Conservation (phyloP, 2,329 filamentous ascomycete genomes). For the Bipolaris victoriae region DNA sequence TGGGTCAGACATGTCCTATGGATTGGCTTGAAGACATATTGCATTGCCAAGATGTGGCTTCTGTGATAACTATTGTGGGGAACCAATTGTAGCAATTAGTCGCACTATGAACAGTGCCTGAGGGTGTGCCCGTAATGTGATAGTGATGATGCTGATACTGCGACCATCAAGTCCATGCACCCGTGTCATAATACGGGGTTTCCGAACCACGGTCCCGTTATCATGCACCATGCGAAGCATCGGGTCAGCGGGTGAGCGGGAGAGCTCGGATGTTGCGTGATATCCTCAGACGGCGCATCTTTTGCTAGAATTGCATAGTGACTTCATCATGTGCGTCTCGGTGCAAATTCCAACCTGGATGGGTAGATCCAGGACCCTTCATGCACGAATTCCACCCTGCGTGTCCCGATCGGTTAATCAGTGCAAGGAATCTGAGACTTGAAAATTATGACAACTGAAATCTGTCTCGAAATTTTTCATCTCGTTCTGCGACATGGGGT, state of each 20-base stretch:
- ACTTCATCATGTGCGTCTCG: not conserved
- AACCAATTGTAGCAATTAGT: not conserved
- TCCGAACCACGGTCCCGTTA: not conserved
- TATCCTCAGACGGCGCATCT: not conserved
- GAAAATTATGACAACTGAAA: not conserved
- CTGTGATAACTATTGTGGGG: not conserved
- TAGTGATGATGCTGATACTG: slow-evolving; percentile 1
- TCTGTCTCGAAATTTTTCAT: not conserved
- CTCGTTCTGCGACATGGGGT: not conserved
- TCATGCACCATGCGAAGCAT: not conserved
- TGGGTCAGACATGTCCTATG: not conserved
- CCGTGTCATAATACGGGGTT: not conserved
- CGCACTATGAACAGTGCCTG: not conserved
- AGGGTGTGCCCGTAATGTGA: not conserved
- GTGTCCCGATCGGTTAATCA: not conserved
- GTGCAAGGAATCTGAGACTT: not conserved
- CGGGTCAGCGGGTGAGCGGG: not conserved
- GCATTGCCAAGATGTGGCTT: not conserved
- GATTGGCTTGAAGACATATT: not conserved
- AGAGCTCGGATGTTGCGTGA: not conserved
- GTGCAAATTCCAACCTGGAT: not conserved
- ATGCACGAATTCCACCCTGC: not conserved
- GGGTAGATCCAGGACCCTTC: not conserved
- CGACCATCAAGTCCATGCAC: not conserved
- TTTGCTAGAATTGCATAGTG: not conserved